phyloP scores from a whole-genome alignment of 169 alveolate species.

The Babesia caballi region DNA sequence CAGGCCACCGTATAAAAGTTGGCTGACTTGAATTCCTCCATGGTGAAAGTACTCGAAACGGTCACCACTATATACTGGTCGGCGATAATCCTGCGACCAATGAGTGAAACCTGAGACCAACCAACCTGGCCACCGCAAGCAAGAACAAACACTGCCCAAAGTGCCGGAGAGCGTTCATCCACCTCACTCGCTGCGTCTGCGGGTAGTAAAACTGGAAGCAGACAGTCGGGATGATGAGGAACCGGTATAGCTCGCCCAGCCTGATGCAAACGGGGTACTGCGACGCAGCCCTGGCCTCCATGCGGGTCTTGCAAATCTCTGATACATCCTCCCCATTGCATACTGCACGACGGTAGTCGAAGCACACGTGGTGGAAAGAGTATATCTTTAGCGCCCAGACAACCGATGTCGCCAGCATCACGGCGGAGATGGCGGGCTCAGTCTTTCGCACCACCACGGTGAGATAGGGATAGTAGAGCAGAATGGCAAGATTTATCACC shows the following conservation, averaged over 20 bases:
- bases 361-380: conserved; percentile 90
- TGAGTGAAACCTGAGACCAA: background rate
- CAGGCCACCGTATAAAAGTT: conserved; percentile 50
- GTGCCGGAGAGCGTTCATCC: conserved; percentile 72
- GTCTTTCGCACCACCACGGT: conserved; percentile 76
- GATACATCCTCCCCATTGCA: conserved; percentile 54
- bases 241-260: conserved; percentile 78
- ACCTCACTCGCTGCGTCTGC: conserved; percentile 73
- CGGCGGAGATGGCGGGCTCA: conserved; percentile 81
- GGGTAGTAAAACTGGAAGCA: conserved; percentile 89
- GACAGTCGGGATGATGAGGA: conserved; percentile 88
- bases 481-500: conserved; percentile 71
- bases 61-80: conserved; percentile 86
- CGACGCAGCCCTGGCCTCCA: conserved; percentile 78
- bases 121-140: conserved; percentile 69
- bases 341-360: conserved; percentile 80
- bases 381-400: conserved; percentile 84
- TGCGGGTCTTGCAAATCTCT: conserved; percentile 52
- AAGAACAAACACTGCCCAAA: conserved; percentile 66
- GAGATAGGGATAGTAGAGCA: conserved; percentile 78
- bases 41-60: conserved; percentile 83
- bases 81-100: conserved; percentile 70
- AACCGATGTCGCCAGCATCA: conserved; percentile 81
- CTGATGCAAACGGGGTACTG: conserved; percentile 84
- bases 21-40: conserved; percentile 79